Evolutionary conservation across 139 green algal species (phyloP), one percentile per base, ranked within the genome.

Genomic region (Mesotaenium endlicherianum): DNA sequence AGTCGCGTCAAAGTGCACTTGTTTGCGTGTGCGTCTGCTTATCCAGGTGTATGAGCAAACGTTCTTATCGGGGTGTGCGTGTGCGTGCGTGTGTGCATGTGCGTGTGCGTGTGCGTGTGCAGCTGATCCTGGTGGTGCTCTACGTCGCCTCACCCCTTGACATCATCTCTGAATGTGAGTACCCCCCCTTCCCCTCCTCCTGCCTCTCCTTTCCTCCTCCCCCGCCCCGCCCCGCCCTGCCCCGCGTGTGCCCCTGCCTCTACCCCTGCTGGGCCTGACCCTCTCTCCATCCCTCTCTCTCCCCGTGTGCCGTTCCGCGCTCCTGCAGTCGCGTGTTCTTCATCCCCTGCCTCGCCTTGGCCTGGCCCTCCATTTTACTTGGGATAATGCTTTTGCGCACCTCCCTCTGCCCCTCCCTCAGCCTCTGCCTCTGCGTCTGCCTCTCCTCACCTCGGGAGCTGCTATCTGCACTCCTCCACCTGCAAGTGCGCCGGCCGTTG

Each of bases 81-180:
- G 47, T n/a, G n/a, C n/a, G n/a, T n/a, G n/a, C n/a, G n/a, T n/a
- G n/a, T n/a, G 47, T 57, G 47, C 8, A 57, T 57, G 47, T 57
- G 47, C 11, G 47, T 11, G 47, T 26, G 47, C 47, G 47, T 57
- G 47, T 57, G 42, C 41, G 45, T 42, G 17, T 82, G 44, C 75
- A 82, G 75, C 17, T 82, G 36, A 4, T 82, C 11, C 26, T 82
- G 30, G 34, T 79, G 57, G 60, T 82, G 5, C 34, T 77, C 57
- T 82, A 82, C 26, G 60, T 79, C 6, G 39, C 70, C n/a, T 79
- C 60, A 5, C 75, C 75, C 6, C 16, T 75, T 34, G 75, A 82
- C 60, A 82, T 82, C n/a, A 82, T 82, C 70, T 34, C 75, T 55
- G 75, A 82, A 82, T 42, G 75, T 82, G 58, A 82, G 34, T 36